Evolutionary conservation across 2,329 filamentous ascomycete genomes (phyloP), one percentile per base, ranked within the genome.

Genomic region (Plectosphaerella plurivora): DNA sequence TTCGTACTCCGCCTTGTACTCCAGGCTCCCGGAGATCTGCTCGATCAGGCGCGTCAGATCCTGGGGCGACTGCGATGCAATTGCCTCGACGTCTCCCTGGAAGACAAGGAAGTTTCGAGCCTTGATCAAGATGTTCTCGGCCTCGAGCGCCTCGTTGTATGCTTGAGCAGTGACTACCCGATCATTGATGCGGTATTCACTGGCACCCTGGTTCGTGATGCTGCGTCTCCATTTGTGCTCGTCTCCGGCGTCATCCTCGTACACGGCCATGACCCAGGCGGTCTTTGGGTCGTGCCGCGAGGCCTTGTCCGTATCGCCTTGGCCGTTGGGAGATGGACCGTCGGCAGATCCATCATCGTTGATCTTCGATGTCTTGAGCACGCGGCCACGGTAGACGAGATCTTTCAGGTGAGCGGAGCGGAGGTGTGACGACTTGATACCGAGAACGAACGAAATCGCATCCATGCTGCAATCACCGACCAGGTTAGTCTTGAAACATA

Each of bases 201-300:
- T 97, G 25, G 86, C 85, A 46, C 94, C 94, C 56, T 86, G 81
- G 60, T 81, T 90, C 4, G 92, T 97, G 68, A 99, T 99, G 59
- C 86, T 87, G 56, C 94, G 89, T 73, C 96, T 96, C 94, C 94
- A 99, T 60, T 87, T 86, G 66, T 97, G 92, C 69, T 96, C 91
- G 63, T 96, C 90, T 46, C 91, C 93, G 2, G 91, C 91, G 67
- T 99, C 94, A 65, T 99, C 94, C 67, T 97, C 92, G 69, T 97
- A 99, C 15, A 99, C 93, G 28, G 94, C 94, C 91, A 97, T 97
- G 14, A 99, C 95, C 93, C 93, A 99, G 3, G 94, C 95, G 3
- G 87, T 94, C 68, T 92, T 94, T 1, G 94, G 94, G 62, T 99
- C 93, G 58, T 84, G 83, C 57, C 87, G 81, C 7, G 78, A 77